A percentile compares a stretch with the other conserved stretches of the same genome.
phyloP scores from a whole-genome alignment of 768 basidiomycete genomes.

The Tricholoma sp. region DNA sequence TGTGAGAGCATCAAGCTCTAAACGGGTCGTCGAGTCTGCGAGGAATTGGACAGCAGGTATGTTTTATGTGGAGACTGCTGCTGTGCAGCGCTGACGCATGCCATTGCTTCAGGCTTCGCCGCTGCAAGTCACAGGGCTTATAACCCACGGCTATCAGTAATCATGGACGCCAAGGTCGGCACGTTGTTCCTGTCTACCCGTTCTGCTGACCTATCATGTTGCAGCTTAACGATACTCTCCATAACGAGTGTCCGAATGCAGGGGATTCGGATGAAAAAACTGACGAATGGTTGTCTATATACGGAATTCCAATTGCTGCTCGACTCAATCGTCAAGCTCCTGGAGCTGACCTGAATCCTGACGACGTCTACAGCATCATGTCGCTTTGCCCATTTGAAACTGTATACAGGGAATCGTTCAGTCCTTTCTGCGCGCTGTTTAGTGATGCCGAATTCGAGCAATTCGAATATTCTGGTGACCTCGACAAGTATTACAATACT shows the following conservation, averaged over 20 bases:
- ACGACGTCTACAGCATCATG: constrained; percentile 58
- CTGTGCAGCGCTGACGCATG: not conserved
- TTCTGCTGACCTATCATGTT: not conserved
- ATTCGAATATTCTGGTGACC: constrained; percentile 67
- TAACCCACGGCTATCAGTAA: constrained; percentile 46
- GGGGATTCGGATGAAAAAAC: constrained; percentile 39
- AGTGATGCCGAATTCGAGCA: constrained; percentile 52
- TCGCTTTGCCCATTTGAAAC: constrained; percentile 80
- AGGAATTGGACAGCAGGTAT: constrained; percentile 66
- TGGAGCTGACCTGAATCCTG: constrained; percentile 51
- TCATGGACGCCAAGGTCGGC: constrained; percentile 52
- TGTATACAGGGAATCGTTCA: constrained; percentile 42
- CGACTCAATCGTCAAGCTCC: constrained; percentile 59
- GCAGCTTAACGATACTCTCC: constrained; percentile 63
- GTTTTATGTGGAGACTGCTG: not conserved
- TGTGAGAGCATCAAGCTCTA: constrained; percentile 39
- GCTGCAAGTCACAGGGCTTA: constrained; percentile 41
- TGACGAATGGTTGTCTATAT: constrained; percentile 50
- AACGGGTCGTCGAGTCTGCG: constrained; percentile 63
- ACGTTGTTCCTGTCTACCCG: not conserved
- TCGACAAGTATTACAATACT: constrained; percentile 75
- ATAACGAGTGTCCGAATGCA: constrained; percentile 58
- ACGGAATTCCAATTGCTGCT: constrained; percentile 47
- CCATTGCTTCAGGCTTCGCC: constrained; percentile 48
- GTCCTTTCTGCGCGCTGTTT: constrained; percentile 77